Evolutionary conservation across 83 land plant species (phyloP).

Genomic region (Diphasiastrum complanatum): DNA sequence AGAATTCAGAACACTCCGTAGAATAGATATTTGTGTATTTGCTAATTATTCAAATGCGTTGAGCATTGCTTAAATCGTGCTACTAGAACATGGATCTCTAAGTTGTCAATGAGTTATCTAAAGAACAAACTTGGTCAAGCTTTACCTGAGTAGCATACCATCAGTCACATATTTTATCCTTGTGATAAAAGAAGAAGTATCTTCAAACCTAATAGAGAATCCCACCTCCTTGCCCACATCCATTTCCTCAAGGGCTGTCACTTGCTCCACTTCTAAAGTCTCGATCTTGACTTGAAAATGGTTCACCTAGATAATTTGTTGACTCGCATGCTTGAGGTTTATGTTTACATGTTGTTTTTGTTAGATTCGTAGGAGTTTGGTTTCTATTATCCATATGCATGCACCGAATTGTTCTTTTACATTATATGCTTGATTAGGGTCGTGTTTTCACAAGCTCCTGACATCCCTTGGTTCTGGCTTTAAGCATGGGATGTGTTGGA

Average conservation of each 20-base stretch:
- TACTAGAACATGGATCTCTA: background rate
- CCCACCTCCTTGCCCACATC: conserved; percentile 84
- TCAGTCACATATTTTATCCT: conserved; percentile 94
- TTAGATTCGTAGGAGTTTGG: too few species aligned
- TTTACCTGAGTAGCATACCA: conserved; percentile 79
- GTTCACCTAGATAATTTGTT: too few species aligned
- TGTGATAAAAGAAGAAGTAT: conserved; percentile 63
- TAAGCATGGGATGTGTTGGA: too few species aligned
- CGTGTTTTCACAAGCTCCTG: too few species aligned
- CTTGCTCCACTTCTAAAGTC: too few species aligned
- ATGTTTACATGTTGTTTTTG: too few species aligned
- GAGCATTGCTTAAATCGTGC: background rate
- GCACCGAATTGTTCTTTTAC: too few species aligned
- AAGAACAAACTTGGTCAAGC: background rate
- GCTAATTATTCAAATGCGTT: background rate
- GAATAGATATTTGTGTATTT: background rate
- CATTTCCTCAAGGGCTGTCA: conserved; percentile 91
- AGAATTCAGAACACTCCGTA: background rate
- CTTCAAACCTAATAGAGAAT: conserved; percentile 89
- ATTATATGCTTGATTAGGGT: too few species aligned
- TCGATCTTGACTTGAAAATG: too few species aligned
- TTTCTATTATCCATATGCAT: too few species aligned
- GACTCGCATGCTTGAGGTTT: too few species aligned
- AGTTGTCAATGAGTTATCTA: background rate
- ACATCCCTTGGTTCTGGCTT: too few species aligned